Conservation (phyloP, 176 grass and related monocot species). For the Hsuehochloa calcarea region DNA sequence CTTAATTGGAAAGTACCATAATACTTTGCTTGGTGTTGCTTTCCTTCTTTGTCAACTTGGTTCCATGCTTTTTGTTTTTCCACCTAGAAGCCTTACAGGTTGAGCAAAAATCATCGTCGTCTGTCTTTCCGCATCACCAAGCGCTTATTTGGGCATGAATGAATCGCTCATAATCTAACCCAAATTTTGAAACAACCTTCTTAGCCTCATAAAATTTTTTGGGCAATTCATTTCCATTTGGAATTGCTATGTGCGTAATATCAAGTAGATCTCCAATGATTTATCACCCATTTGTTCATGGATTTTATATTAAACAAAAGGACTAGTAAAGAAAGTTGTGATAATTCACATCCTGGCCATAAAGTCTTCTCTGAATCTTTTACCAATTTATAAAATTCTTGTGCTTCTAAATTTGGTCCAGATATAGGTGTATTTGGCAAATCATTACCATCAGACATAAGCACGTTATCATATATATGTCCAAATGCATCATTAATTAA, state of each 20-base stretch:
- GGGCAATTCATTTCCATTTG: not conserved
- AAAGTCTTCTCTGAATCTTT: no score
- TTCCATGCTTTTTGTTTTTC: not conserved
- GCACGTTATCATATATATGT: not conserved
- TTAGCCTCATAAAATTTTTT: conserved; percentile 21
- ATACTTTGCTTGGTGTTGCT: not conserved
- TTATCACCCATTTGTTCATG: conserved; percentile 28
- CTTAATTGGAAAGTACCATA: not conserved
- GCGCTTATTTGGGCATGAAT: no score
- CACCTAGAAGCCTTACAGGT: not conserved
- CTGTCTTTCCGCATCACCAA: no score
- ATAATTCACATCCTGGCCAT: no score
- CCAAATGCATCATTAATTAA: no score
- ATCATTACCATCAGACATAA: not conserved
- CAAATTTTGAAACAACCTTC: not conserved
- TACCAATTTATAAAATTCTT: not conserved
- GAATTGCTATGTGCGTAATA: conserved; percentile 3
- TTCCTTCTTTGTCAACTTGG: not conserved
- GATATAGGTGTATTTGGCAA: not conserved
- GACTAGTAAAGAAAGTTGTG: not conserved
- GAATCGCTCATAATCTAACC: no score
- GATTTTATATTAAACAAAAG: conserved; percentile 21
- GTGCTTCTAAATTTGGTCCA: not conserved
- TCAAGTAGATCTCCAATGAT: conserved; percentile 26
- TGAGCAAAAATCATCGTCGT: not conserved